Percentiles rank a stretch among this genome's conserved stretches.
phyloP scores from a whole-genome alignment of 768 basidiomycete genomes.

The Lyophyllum semitale region DNA sequence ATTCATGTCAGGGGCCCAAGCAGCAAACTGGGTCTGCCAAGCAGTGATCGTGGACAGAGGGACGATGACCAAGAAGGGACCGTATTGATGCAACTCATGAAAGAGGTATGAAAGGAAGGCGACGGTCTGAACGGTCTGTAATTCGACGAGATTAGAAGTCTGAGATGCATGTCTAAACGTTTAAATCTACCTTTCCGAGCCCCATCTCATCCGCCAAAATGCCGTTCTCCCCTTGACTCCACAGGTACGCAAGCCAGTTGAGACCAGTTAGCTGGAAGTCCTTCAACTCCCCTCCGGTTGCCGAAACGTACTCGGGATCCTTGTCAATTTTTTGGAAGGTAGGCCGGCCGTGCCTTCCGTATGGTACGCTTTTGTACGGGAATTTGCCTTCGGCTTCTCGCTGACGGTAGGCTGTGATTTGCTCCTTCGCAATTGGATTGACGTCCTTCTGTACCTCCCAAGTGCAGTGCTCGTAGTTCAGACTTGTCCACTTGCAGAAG shows the following conservation, averaged over 20 bases:
- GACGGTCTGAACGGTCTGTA: conserved; percentile 92
- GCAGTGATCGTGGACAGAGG: conserved; percentile 97
- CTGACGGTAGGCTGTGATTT: conserved; percentile 77
- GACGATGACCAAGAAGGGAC: conserved; percentile 96
- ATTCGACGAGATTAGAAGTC: conserved; percentile 10
- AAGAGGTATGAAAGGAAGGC: conserved; percentile 93
- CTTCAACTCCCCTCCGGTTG: conserved; percentile 85
- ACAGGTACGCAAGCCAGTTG: conserved; percentile 98
- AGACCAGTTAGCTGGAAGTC: conserved; percentile 98
- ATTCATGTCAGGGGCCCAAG: conserved; percentile 96
- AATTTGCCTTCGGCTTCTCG: conserved; percentile 80
- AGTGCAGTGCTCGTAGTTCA: conserved; percentile 93
- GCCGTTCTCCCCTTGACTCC: conserved; percentile 94
- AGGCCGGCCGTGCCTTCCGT: conserved; percentile 70
- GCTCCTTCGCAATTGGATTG: conserved; percentile 70
- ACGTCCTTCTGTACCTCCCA: conserved; percentile 91
- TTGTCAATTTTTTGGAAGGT: conserved; percentile 79
- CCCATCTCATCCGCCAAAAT: conserved; percentile 99
- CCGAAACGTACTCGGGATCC: conserved; percentile 83
- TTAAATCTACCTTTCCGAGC: conserved; percentile 76
- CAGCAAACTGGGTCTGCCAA: conserved; percentile 93
- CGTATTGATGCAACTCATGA: conserved; percentile 90
- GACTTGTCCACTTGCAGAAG: conserved; percentile 95
- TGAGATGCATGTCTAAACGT: not conserved
- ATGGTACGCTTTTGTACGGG: conserved; percentile 80